A percentile compares a stretch with the other conserved stretches of the same genome.
Evolutionary conservation across 352 stramenopile species (phyloP).

Genomic region (Phytophthora idaei): DNA sequence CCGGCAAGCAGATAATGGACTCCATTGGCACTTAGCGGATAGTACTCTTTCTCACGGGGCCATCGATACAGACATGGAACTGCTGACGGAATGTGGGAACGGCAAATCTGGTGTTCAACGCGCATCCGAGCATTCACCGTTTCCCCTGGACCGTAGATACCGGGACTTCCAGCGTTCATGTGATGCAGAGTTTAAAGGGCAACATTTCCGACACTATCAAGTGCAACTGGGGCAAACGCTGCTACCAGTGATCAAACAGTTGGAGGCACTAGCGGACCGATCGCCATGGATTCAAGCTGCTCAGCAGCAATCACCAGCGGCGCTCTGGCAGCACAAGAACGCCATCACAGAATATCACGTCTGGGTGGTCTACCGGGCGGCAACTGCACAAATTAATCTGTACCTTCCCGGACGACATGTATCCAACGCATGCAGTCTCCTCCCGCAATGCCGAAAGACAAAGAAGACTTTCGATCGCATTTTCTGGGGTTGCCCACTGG

Average conservation of each 20-base stretch:
- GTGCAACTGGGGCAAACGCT: not conserved
- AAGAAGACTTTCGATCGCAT: not conserved
- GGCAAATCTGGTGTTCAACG: not conserved
- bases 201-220: not conserved
- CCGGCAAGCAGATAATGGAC: not conserved
- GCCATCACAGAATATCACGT: constrained; percentile 4
- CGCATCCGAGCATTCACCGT: not conserved
- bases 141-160: not conserved
- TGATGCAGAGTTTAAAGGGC: not conserved
- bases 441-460: not conserved
- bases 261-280: not conserved
- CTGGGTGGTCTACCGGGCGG: not conserved
- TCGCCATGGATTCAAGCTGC: not conserved
- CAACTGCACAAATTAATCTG: not conserved
- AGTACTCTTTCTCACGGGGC: not conserved
- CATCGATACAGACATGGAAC: not conserved
- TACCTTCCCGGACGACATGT: not conserved
- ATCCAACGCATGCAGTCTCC: not conserved
- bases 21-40: not conserved
- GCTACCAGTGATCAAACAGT: not conserved
- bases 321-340: not conserved
- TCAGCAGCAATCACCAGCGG: not conserved
- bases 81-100: not conserved
- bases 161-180: not conserved
- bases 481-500: not conserved